Base-by-base conservation (phyloP, 2,329 filamentous ascomycete genomes). In the Claviceps citrina region DNA sequence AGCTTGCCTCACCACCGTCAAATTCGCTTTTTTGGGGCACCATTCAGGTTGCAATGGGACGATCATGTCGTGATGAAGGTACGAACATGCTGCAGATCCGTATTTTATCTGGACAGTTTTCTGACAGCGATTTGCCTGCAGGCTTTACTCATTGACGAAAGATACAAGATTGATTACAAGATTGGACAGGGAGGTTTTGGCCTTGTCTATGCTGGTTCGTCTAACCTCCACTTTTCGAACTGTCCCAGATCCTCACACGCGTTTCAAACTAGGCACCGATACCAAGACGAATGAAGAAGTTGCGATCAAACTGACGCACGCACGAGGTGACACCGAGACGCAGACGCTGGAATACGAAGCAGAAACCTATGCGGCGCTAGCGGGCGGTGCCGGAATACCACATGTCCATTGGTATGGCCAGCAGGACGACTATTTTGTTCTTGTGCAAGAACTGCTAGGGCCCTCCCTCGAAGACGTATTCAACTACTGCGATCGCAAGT, bases 401-500 rank as follows among this genome's bases (percentile, higher is more conserved):
- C 95, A 95, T 57, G 91, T 96, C 57, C 85, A 87, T 65, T 98
- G 89, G 91, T 98, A 95, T 64, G 91, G 91, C 51, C 95, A 87
- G 45, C 91, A 98, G 67, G 95, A 89, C 65, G 91, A 96, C 68
- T 96, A 96, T 77, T 96, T 96, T 66, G 91, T 89, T 61, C 95
- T 98, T 87, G 91, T 98, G 38, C 78, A 96, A 49, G 91, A 98
- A 57, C 79, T 98, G 20, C 82, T 98, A 43, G 91, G 91, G 26
- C 91, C 91, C 50, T 91, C 82, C 56, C 68, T 98, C 63, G 91
- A 98, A 66, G 91, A 98, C 60, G 75, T 98, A 27, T 96, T 98
- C 83, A 96, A 96, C 76, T 96, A 96, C 65, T 96, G 91, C 78
- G 95, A 95, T 78, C 83, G 89, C 64, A 95, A 95, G 63, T 96